Percentiles rank a stretch among this genome's conserved stretches.
These are phyloP conservation scores for Aspergillus heteromorphus DNA, from an alignment of 495 filamentous ascomycete species.

Conservation along the genomic window DNA sequence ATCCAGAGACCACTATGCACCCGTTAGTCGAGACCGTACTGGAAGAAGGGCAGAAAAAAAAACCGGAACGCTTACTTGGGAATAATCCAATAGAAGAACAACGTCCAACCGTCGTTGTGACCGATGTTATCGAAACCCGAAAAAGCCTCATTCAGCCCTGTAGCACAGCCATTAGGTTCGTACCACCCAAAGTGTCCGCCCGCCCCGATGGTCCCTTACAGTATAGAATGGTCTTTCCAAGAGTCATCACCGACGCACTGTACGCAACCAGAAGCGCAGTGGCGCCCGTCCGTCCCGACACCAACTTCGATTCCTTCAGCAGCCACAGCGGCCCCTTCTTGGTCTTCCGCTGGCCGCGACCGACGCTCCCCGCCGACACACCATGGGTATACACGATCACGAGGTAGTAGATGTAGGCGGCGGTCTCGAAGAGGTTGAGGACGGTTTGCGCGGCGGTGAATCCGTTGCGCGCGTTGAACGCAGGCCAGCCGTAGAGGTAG, in stretches of 20 bases:
- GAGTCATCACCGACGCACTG: constrained; percentile 67
- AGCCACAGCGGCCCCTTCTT: constrained; percentile 35
- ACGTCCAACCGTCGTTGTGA: constrained; percentile 56
- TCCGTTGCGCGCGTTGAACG: constrained; percentile 64
- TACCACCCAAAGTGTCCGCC: not conserved
- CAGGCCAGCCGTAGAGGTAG: constrained; percentile 78
- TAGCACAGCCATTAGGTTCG: not conserved
- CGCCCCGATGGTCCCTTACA: constrained; percentile 48
- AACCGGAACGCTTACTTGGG: constrained; percentile 61
- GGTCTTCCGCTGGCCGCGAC: constrained; percentile 28
- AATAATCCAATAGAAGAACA: constrained; percentile 69
- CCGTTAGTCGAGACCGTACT: constrained; percentile 7
- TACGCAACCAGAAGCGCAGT: constrained; percentile 64
- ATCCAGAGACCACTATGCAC: constrained; percentile 68
- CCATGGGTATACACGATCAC: constrained; percentile 52
- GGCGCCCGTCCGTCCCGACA: constrained; percentile 56
- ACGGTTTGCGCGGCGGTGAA: constrained; percentile 74
- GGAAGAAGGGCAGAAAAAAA: not conserved
- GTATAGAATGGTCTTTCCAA: constrained; percentile 85
- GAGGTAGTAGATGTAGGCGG: constrained; percentile 66
- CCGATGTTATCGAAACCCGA: constrained; percentile 75
- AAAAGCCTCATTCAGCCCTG: constrained; percentile 73
- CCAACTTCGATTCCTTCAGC: constrained; percentile 43
- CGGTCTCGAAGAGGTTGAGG: constrained; percentile 70
- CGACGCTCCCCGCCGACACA: constrained; percentile 22